These are phyloP conservation scores for Cordyceps farinosa DNA, from an alignment of 2,329 filamentous ascomycete genomes.

Conservation along the genomic window DNA sequence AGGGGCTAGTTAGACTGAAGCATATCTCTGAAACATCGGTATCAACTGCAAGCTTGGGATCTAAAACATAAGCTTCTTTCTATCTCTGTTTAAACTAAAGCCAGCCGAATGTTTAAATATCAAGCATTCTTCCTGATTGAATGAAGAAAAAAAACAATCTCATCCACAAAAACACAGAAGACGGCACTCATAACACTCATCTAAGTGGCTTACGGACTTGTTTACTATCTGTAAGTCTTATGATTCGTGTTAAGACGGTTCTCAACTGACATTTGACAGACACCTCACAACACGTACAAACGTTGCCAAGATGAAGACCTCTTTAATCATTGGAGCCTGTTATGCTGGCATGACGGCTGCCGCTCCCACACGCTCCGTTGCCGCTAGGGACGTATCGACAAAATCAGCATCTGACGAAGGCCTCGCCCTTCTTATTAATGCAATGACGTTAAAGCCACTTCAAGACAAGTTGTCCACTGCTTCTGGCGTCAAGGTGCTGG, in stretches of 20 bases:
- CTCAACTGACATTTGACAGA: not conserved
- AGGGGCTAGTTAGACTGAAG: not conserved
- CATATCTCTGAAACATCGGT: slow-evolving; percentile 5
- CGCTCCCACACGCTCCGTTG: not conserved
- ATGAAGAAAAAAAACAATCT: not conserved
- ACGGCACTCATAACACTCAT: not conserved
- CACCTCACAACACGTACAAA: not conserved
- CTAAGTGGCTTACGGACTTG: not conserved
- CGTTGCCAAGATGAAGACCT: not conserved
- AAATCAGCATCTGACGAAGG: not conserved
- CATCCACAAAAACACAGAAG: not conserved
- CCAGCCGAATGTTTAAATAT: not conserved
- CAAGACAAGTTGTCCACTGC: not conserved
- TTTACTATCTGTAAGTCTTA: not conserved
- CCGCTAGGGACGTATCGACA: not conserved
- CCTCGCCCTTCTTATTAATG: not conserved
- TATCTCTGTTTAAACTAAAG: not conserved
- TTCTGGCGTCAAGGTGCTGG: not conserved
- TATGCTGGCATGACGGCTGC: slow-evolving; percentile 10
- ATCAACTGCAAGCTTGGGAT: not conserved
- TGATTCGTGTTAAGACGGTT: not conserved
- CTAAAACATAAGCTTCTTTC: not conserved
- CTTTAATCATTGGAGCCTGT: slow-evolving; percentile 3
- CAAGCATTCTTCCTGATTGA: not conserved
- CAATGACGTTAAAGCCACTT: not conserved